A percentile compares a stretch with the other conserved stretches of the same genome.
These are phyloP conservation scores for Aphanomyces euteiches DNA, from an alignment of 352 stramenopile genomes.

Conservation along the genomic window DNA sequence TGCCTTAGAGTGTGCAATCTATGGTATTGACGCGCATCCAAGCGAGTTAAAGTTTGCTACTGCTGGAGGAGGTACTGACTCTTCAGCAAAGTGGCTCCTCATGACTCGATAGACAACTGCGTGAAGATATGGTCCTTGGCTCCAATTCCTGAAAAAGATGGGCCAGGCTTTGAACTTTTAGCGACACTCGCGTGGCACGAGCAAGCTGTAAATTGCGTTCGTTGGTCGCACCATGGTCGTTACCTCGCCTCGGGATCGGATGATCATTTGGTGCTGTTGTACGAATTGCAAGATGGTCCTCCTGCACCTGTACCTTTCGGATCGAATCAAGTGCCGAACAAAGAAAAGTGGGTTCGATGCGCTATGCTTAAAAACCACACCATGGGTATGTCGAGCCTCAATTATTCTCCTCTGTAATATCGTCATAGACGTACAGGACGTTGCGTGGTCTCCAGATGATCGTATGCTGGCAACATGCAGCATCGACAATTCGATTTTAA, in stretches of 20 bases:
- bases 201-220: constrained; percentile 83
- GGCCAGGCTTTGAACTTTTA: constrained; percentile 58
- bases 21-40: constrained; percentile 80
- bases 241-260: constrained; percentile 82
- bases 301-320: constrained; percentile 71
- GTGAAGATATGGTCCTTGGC: constrained; percentile 83
- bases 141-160: neutral
- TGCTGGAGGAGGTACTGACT: constrained; percentile 52
- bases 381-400: constrained; percentile 50
- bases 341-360: constrained; percentile 81
- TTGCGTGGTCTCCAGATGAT: constrained; percentile 85
- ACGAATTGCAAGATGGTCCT: constrained; percentile 63
- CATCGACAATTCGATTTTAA: constrained; percentile 85
- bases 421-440: constrained; percentile 67
- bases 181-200: constrained; percentile 77
- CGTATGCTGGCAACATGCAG: constrained; percentile 84
- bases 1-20: constrained; percentile 65
- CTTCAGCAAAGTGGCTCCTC: neutral
- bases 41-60: constrained; percentile 67
- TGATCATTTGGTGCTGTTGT: constrained; percentile 79
- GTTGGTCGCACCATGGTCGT: constrained; percentile 64
- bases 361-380: constrained; percentile 79
- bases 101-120: constrained; percentile 47
- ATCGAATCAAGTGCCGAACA: constrained; percentile 71
- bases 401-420: neutral